These are phyloP conservation scores for Aspergillus brunneoviolaceus DNA, from an alignment of 2,329 filamentous ascomycete species.

Conservation along the genomic window DNA sequence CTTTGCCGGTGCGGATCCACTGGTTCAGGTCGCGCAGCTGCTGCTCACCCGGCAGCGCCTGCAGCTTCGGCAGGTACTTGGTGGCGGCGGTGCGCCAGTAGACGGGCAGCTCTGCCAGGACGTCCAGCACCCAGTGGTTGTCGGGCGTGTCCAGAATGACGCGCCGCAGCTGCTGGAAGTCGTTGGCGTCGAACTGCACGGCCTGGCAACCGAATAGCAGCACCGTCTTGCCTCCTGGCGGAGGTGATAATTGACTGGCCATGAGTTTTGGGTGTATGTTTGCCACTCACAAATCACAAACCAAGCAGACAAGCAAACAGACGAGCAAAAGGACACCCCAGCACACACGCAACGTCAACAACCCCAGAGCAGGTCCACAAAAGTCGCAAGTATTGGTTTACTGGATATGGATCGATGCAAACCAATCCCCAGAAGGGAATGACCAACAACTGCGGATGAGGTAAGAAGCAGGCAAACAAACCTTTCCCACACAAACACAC, in stretches of 20 bases:
- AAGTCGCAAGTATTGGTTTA: no score
- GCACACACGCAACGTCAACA: background rate
- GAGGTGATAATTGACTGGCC: background rate
- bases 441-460: background rate
- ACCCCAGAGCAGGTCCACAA: background rate
- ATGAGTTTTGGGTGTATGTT: background rate
- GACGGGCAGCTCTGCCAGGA: conserved; percentile 13
- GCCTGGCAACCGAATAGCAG: conserved; percentile 23
- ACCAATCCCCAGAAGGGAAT: no score
- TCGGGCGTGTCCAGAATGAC: conserved; percentile 14
- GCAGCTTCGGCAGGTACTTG: conserved; percentile 8
- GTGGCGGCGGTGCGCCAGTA: conserved; percentile 12
- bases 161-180: conserved; percentile 15
- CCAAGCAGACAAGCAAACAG: background rate
- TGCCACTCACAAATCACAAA: background rate
- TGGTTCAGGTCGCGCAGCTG: conserved; percentile 10
- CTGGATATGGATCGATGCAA: no score
- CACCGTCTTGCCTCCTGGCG: conserved; percentile 2
- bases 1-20: conserved; percentile 15
- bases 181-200: conserved; percentile 13
- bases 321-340: background rate
- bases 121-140: conserved; percentile 17
- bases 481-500: background rate
- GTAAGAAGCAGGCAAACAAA: background rate
- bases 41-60: background rate